Percentiles rank a stretch among this genome's conserved stretches.
phyloP scores from a whole-genome alignment of 2,329 filamentous ascomycete genomes.

The Amesomyces nigricolor region DNA sequence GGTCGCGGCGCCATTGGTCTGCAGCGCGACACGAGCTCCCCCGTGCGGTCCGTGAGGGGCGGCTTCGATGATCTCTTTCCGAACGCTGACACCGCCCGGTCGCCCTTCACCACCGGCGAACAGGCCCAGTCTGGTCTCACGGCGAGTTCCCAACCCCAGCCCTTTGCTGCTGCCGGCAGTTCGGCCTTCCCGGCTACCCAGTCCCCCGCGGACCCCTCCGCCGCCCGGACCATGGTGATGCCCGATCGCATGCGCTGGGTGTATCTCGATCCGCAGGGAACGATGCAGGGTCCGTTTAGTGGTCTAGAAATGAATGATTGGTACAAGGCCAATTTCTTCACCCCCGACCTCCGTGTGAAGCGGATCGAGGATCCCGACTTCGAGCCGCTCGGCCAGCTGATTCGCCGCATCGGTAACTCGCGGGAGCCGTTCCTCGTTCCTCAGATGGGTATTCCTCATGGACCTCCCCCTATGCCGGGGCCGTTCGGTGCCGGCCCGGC shows the following conservation, averaged over 20 bases:
- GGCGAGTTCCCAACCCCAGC: conserved; percentile 30
- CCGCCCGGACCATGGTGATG: conserved; percentile 91
- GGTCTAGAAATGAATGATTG: conserved; percentile 99
- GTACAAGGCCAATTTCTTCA: conserved; percentile 99
- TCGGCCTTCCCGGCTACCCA: conserved; percentile 34
- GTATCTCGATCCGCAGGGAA: conserved; percentile 89
- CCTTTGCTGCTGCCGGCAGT: conserved; percentile 29
- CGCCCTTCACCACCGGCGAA: conserved; percentile 38
- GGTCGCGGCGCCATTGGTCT: conserved; percentile 55
- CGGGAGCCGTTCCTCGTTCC: conserved; percentile 95
- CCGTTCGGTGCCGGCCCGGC: conserved; percentile 45
- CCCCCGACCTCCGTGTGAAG: conserved; percentile 87
- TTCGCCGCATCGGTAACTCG: conserved; percentile 92
- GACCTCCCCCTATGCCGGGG: conserved; percentile 54
- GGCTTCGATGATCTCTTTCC: conserved; percentile 52
- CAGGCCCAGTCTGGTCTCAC: conserved; percentile 33
- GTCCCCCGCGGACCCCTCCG: conserved; percentile 45
- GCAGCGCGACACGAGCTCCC: conserved; percentile 55
- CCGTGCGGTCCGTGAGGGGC: conserved; percentile 49
- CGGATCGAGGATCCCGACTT: conserved; percentile 92
- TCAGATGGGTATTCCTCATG: conserved; percentile 92
- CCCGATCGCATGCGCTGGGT: conserved; percentile 98
- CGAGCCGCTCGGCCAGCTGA: conserved; percentile 89
- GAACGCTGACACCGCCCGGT: conserved; percentile 31
- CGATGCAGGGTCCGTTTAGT: conserved; percentile 89